Conservation (phyloP, 176 grass and related monocot species). For the Ananas comosus region DNA sequence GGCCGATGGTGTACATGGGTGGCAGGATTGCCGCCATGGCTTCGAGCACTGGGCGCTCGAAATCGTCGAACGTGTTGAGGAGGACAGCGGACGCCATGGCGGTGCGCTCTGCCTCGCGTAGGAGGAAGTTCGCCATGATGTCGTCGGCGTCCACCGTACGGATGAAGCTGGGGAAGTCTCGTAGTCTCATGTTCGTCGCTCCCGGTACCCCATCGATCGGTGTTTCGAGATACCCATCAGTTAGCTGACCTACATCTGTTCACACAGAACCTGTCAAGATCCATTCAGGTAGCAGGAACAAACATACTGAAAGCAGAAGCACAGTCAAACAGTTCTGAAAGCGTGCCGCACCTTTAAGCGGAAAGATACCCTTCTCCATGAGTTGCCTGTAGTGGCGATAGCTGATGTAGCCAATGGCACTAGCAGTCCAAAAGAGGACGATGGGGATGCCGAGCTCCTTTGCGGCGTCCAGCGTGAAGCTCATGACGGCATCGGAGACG, state of each 20-base stretch:
- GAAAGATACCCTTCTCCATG: not conserved
- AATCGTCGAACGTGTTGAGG: constrained; percentile 11
- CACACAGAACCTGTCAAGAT: not conserved
- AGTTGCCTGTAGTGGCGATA: constrained; percentile 2
- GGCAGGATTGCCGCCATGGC: constrained; percentile 5
- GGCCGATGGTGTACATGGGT: constrained; percentile 8
- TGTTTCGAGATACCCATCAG: constrained; percentile 9
- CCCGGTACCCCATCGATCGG: constrained; percentile 2
- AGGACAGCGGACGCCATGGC: constrained; percentile 4
- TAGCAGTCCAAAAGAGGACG: not conserved
- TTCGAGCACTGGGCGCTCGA: not conserved
- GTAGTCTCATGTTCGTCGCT: constrained; percentile 2
- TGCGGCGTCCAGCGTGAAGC: constrained; percentile 4
- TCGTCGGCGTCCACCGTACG: not conserved
- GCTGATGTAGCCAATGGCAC: not conserved
- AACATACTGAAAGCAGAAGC: not conserved
- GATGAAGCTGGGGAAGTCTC: constrained; percentile 10
- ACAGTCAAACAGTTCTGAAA: no score
- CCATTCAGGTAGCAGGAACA: no score
- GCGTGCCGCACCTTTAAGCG: not conserved
- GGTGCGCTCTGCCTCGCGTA: not conserved
- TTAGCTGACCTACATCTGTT: constrained; percentile 5
- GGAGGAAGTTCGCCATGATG: not conserved
- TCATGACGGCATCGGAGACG: constrained; percentile 12
- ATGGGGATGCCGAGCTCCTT: not conserved